A percentile compares a stretch with the other conserved stretches of the same genome.
Conservation (phyloP, 202 grass and related monocot genomes). For the Tripidium arundinaceum region DNA sequence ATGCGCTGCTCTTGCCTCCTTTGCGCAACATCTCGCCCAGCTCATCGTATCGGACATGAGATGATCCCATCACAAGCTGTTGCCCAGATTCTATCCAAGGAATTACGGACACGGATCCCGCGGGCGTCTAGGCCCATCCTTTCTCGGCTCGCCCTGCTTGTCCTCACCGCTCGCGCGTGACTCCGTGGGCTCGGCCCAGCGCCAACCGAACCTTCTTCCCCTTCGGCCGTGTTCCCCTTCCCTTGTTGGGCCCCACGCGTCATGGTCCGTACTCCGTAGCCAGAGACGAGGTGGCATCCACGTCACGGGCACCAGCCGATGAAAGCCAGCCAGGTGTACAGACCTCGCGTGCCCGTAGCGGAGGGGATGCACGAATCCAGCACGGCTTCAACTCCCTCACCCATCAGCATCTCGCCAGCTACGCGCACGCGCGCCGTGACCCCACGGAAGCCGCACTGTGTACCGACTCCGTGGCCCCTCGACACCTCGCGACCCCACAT, state of each 20-base stretch:
- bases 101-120: constrained; percentile 7
- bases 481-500: rapidly evolving
- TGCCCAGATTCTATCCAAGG: constrained; percentile 7
- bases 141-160: not conserved
- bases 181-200: not conserved
- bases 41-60: not conserved
- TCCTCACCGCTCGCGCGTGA: too few species aligned
- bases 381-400: too few species aligned
- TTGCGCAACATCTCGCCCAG: not conserved
- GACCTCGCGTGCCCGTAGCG: too few species aligned
- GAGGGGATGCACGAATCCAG: too few species aligned
- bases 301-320: too few species aligned
- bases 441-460: not conserved
- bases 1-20: not conserved
- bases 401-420: not conserved
- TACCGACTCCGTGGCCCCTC: not conserved
- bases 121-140: not conserved
- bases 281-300: too few species aligned
- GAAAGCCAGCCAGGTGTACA: too few species aligned
- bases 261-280: too few species aligned
- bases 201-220: not conserved
- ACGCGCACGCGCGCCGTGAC: not conserved
- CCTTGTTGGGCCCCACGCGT: not conserved
- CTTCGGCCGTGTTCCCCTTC: too few species aligned
- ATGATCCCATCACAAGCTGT: not conserved